Base-by-base conservation (phyloP, 345 rosid genomes). In the Salix brachista region DNA sequence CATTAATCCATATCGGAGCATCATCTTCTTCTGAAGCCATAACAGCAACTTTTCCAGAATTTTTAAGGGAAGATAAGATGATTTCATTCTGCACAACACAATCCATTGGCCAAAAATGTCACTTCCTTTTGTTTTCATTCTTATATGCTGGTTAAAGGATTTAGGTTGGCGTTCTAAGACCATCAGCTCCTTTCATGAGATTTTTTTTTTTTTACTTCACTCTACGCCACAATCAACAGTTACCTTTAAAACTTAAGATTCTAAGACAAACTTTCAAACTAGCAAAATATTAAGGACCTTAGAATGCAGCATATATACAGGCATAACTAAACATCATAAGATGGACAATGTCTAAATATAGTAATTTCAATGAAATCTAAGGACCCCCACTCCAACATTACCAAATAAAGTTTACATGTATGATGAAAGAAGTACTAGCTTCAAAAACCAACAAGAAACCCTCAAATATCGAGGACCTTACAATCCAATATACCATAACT, bases 21-120 rank as follows among this genome's bases (percentile, higher is more conserved):
- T 92, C 94, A 71, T 89, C 87, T 88, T 94, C 98, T 83, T 91
- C 97, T 8, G 98, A 94, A 77, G 98, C 98, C 98, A 92, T 88
- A 76, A 90, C 94, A 26, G 97, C 89, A 71, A 88, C 97, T 84
- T 94, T 94, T 74, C 95, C 97, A 61, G 97, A 94, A 79, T 81
- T 92, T 81, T 82, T 80, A 65, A 92, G 91, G 71, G 94, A 85
- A 18, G 94, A 89, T 74, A 94, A 83, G 71, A 94, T 89, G 68
- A 92, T 91, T 66, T 92, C 94, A 74, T 92, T 91, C 98, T 92
- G 91, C 81, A 71, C 66, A 71, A 65, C 37, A 70, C 75, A 48
- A 65, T 67, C 71, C 30, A 58, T 60, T 12, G 13, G 28, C 32
- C 42, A 41, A 39, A 56, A 6, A 13, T 12, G 9, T 41, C 60